Evolutionary conservation across 2,329 filamentous ascomycete genomes (phyloP).

Genomic region (Raffaelea ambrosiae): DNA sequence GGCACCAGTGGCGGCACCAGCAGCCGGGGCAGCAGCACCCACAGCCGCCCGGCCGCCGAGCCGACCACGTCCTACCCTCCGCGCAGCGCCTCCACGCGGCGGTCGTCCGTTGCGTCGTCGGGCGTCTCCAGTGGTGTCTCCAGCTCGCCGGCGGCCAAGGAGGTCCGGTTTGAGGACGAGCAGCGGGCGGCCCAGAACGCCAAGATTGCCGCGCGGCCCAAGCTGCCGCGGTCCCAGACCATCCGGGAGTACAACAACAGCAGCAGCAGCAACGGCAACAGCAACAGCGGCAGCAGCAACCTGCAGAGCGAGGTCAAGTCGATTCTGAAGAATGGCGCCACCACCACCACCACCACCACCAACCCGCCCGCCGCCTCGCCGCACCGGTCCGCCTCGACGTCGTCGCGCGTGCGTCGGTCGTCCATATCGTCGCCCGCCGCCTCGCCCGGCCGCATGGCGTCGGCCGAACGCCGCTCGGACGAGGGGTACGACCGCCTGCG

Average conservation of each 20-base stretch:
- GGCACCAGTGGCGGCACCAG: no score
- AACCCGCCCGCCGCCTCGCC: slow-evolving; percentile 1
- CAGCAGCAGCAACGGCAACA: slow-evolving; percentile 1
- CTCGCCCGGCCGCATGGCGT: not conserved
- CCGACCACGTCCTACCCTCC: no score
- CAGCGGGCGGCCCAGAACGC: slow-evolving; percentile 20
- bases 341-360: not conserved
- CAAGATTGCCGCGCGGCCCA: slow-evolving; percentile 19
- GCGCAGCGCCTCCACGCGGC: not conserved
- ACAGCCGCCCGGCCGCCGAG: no score
- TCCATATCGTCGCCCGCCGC: slow-evolving; percentile 4
- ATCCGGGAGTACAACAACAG: not conserved
- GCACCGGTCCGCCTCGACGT: not conserved
- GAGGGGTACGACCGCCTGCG: slow-evolving; percentile 13
- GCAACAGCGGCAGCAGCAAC: slow-evolving; percentile 1
- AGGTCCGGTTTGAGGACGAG: slow-evolving; percentile 22
- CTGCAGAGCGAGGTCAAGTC: slow-evolving; percentile 18
- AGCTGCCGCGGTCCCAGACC: slow-evolving; percentile 10
- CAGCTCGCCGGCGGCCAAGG: slow-evolving; percentile 14
- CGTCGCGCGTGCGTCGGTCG: not conserved
- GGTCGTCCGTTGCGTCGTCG: no score
- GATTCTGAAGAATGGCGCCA: slow-evolving; percentile 20
- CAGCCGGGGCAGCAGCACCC: no score
- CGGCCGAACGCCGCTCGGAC: slow-evolving; percentile 7
- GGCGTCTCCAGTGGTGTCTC: slow-evolving; percentile 6